These are phyloP conservation scores for Kuraishia capsulata DNA, from an alignment of 805 yeast species.

Conservation along the genomic window DNA sequence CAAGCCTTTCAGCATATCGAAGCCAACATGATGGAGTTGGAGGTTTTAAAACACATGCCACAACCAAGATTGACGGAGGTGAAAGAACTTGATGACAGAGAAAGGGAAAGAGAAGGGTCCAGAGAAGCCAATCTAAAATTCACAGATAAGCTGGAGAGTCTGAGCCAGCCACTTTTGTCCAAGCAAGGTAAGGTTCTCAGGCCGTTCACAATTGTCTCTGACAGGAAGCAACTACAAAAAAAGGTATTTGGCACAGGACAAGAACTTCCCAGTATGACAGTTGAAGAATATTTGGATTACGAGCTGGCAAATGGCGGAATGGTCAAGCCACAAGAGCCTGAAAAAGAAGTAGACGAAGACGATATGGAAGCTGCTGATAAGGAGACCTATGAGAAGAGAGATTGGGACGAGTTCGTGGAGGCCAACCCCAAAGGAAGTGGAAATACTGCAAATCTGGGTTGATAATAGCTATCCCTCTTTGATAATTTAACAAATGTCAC, in stretches of 20 bases:
- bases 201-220: constrained; percentile 71
- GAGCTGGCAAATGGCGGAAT: constrained; percentile 84
- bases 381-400: constrained; percentile 67
- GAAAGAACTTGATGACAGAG: constrained; percentile 8
- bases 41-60: constrained; percentile 45
- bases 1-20: constrained; percentile 50
- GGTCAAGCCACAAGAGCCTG: constrained; percentile 27
- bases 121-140: constrained; percentile 24
- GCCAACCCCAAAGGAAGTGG: constrained; percentile 84
- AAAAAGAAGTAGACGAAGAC: constrained; percentile 50
- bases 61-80: constrained; percentile 9
- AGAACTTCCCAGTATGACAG: constrained; percentile 85
- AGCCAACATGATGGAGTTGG: constrained; percentile 52
- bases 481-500: too few relatives aligned
- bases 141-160: constrained; percentile 54
- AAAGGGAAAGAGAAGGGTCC: constrained; percentile 7
- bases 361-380: constrained; percentile 47
- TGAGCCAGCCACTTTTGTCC: constrained; percentile 45
- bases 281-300: constrained; percentile 83
- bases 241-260: constrained; percentile 91
- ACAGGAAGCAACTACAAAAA: constrained; percentile 44
- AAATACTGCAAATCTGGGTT: constrained; percentile 67
- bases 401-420: constrained; percentile 93
- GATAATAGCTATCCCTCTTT: constrained; percentile 1
- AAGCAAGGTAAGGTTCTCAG: constrained; percentile 70